These are phyloP conservation scores for Debaryomyces nepalensis DNA, from an alignment of 1,139 yeast genomes.

Conservation along the genomic window DNA sequence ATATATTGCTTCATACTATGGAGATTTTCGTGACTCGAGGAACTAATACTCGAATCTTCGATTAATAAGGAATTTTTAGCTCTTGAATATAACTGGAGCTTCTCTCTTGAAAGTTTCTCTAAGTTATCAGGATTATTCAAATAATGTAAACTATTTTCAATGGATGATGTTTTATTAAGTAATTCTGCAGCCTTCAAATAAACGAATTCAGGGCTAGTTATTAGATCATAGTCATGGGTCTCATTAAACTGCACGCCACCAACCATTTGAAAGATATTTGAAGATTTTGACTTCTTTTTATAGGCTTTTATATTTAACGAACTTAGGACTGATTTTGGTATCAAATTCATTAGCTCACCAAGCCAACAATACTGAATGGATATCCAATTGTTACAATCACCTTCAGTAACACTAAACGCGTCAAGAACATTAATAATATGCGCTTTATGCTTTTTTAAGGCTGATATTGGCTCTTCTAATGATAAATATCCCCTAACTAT, in stretches of 20 bases:
- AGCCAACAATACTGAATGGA: slow-evolving; percentile 57
- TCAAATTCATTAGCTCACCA: slow-evolving; percentile 54
- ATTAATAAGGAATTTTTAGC: slow-evolving; percentile 16
- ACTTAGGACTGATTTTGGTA: slow-evolving; percentile 50
- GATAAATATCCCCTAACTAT: slow-evolving; percentile 66
- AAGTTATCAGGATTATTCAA: not conserved
- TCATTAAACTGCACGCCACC: slow-evolving; percentile 44
- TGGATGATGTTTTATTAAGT: not conserved
- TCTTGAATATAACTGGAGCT: slow-evolving; percentile 11
- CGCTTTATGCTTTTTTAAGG: slow-evolving; percentile 64
- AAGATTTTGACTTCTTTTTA: slow-evolving; percentile 15
- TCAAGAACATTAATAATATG: slow-evolving; percentile 55
- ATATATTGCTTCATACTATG: slow-evolving; percentile 28
- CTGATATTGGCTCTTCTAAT: slow-evolving; percentile 60
- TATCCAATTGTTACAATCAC: slow-evolving; percentile 39
- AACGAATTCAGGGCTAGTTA: slow-evolving; percentile 36
- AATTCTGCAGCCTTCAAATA: slow-evolving; percentile 31
- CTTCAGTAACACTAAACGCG: slow-evolving; percentile 18
- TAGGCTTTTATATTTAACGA: slow-evolving; percentile 18
- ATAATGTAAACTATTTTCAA: not conserved
- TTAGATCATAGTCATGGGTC: slow-evolving; percentile 26
- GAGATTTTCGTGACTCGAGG: not conserved
- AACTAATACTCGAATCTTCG: slow-evolving; percentile 9
- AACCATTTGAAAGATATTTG: slow-evolving; percentile 23
- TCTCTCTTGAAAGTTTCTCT: not conserved